Evolutionary conservation across 805 yeast genomes (phyloP).

Genomic region (Ogataea salicorniae): DNA sequence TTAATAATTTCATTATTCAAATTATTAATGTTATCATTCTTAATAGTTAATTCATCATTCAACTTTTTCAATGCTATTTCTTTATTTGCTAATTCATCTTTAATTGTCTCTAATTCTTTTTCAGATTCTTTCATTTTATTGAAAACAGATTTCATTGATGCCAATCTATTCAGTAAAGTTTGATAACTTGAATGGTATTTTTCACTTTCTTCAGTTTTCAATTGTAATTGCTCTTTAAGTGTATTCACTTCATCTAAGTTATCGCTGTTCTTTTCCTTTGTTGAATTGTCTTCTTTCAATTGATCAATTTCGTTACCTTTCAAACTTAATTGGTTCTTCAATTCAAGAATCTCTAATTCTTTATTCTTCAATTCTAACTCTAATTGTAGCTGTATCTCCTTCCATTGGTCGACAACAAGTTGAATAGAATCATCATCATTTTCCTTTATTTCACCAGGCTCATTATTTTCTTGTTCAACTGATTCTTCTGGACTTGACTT

Average conservation of each 20-base stretch:
- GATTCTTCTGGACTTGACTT: background rate
- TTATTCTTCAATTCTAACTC: background rate
- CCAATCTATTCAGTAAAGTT: constrained; percentile 52
- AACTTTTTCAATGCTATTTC: constrained; percentile 31
- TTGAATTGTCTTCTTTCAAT: background rate
- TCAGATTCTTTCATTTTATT: constrained; percentile 70
- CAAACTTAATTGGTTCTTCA: background rate
- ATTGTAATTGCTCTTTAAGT: constrained; percentile 29
- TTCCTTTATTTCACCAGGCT: background rate
- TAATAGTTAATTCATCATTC: constrained; percentile 29
- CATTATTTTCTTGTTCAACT: background rate
- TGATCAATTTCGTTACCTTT: background rate
- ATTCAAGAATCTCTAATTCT: background rate
- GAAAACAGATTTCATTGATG: constrained; percentile 71
- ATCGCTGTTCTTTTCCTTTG: background rate
- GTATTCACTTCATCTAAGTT: constrained; percentile 3
- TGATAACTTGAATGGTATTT: constrained; percentile 57
- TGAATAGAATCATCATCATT: background rate
- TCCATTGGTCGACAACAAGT: background rate
- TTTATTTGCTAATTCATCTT: constrained; percentile 40
- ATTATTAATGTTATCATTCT: constrained; percentile 22
- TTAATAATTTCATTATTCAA: constrained; percentile 30
- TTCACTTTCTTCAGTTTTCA: constrained; percentile 47
- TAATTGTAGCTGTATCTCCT: background rate
- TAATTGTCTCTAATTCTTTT: constrained; percentile 50